phyloP scores from a whole-genome alignment of 352 stramenopile genomes.

The Globisporangium echinulatum region DNA sequence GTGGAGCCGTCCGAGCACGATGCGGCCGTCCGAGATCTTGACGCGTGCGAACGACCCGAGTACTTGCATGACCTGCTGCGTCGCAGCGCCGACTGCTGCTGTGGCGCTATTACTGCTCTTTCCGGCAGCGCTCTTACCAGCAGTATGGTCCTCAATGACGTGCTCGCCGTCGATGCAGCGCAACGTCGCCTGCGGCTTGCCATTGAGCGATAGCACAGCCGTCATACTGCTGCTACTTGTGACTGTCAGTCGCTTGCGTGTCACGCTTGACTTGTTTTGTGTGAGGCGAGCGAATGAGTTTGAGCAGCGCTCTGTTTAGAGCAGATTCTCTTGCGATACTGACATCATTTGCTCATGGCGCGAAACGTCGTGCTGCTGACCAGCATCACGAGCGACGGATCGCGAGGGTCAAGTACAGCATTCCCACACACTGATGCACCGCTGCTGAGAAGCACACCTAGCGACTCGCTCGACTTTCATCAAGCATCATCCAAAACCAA shows the following conservation, averaged over 20 bases:
- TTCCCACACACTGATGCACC: no score
- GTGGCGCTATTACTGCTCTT: background rate
- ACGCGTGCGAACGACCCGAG: conserved; percentile 49
- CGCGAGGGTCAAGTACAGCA: no score
- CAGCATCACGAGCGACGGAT: no score
- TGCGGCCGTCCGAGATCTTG: conserved; percentile 65
- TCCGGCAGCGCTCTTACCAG: background rate
- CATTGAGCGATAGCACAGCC: conserved; percentile 60
- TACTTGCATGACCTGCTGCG: conserved; percentile 52
- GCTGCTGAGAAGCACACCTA: no score
- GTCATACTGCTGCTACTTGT: conserved; percentile 5
- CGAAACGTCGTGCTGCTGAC: no score
- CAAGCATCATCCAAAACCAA: background rate
- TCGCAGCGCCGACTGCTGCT: conserved; percentile 28
- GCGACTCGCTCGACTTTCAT: no score
- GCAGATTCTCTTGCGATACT: no score
- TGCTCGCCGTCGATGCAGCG: conserved; percentile 2
- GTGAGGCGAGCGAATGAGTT: no score
- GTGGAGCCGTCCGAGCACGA: conserved; percentile 60
- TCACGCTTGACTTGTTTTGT: no score
- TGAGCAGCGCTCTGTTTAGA: no score
- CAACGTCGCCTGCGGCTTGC: conserved; percentile 41
- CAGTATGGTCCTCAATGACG: conserved; percentile 12
- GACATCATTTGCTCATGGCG: no score
- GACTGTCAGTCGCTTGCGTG: background rate